Evolutionary conservation across 371 early-diverging fungal species (phyloP).

Genomic region (Rhizopus delemar): DNA sequence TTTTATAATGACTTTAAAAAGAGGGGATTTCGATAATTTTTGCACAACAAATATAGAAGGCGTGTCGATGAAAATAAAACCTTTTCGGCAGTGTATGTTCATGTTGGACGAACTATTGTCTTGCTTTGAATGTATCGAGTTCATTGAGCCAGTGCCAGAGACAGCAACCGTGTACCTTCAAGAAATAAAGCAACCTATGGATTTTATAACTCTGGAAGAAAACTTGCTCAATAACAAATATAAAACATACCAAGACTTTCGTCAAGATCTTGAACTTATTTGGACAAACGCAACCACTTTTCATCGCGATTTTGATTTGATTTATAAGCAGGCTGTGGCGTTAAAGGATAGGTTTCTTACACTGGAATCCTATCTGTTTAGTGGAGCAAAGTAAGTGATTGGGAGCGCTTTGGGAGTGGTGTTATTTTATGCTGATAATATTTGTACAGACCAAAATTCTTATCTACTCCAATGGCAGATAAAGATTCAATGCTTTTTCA

Average conservation of each 20-base stretch:
- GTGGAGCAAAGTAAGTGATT: slow-evolving; percentile 20
- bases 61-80: slow-evolving; percentile 8
- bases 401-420: not conserved
- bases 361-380: slow-evolving; percentile 9
- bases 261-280: slow-evolving; percentile 39
- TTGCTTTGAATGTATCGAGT: slow-evolving; percentile 31
- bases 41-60: slow-evolving; percentile 6
- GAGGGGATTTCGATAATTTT: not conserved
- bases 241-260: slow-evolving; percentile 28
- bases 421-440: not conserved
- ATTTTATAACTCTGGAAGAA: slow-evolving; percentile 39
- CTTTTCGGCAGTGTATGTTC: slow-evolving; percentile 35
- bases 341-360: slow-evolving; percentile 18
- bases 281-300: slow-evolving; percentile 46
- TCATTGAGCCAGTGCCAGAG: slow-evolving; percentile 39
- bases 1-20: not conserved
- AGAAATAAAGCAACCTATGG: slow-evolving; percentile 44
- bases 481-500: not conserved
- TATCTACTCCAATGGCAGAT: slow-evolving; percentile 10
- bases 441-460: slow-evolving; percentile 11
- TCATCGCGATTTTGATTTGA: slow-evolving; percentile 35
- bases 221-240: slow-evolving; percentile 34
- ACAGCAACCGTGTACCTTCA: slow-evolving; percentile 34
- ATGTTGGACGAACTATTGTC: slow-evolving; percentile 41
- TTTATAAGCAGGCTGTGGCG: slow-evolving; percentile 35